phyloP scores from a whole-genome alignment of 106 monocot species.

The Allium cepa region DNA sequence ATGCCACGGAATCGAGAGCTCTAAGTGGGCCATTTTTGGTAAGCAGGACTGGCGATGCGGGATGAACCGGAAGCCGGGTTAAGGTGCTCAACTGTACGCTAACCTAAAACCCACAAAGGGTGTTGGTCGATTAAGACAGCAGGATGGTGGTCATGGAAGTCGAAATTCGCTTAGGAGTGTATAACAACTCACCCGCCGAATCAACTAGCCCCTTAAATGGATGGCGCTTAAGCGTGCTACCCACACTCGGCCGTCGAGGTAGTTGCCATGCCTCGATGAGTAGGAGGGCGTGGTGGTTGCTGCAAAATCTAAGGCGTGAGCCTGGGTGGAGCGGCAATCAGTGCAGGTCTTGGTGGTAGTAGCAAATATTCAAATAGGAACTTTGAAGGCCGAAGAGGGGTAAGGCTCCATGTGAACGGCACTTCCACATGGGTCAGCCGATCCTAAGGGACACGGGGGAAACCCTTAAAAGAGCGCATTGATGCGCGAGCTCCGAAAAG shows the following conservation, averaged over 20 bases:
- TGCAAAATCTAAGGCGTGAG: conserved; percentile 20
- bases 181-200: conserved; percentile 16
- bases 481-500: too few species aligned
- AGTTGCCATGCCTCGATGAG: conserved; percentile 10
- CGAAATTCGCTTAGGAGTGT: conserved; percentile 14
- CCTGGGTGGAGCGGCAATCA: conserved; percentile 19
- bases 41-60: conserved; percentile 14
- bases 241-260: conserved; percentile 24
- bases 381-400: conserved; percentile 21
- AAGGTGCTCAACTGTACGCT: conserved; percentile 12
- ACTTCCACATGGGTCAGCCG: too few species aligned
- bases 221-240: conserved; percentile 16
- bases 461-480: too few species aligned
- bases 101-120: conserved; percentile 24
- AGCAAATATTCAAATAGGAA: conserved; percentile 52
- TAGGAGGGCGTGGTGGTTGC: conserved; percentile 14
- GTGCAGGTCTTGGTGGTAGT: conserved; percentile 45
- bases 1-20: conserved; percentile 10
- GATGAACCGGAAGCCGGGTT: conserved; percentile 10
- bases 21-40: conserved; percentile 19
- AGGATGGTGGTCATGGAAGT: conserved; percentile 18
- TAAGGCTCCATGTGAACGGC: too few species aligned
- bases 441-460: too few species aligned
- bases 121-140: conserved; percentile 13
- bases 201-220: conserved; percentile 51